Base-by-base conservation (phyloP, 169 alveolate species). In the Eimeria brunetti region DNA sequence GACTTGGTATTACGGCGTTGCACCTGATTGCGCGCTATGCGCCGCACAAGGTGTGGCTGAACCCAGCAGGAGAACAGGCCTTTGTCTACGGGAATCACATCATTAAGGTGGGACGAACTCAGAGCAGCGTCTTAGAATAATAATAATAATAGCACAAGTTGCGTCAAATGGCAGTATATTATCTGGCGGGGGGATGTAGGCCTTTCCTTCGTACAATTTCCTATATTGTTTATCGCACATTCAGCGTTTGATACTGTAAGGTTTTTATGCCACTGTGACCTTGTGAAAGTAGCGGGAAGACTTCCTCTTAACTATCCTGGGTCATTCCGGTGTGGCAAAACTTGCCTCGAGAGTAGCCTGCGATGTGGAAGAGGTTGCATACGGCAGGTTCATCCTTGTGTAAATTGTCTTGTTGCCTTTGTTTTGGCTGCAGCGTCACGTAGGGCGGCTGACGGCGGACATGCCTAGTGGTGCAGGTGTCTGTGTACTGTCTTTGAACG, bases 71-170 rank as follows among this genome's bases (percentile, higher is more conserved):
- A 46, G 99, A 98, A 91, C 98, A 99, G 96, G 97, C 98, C 81
- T 99, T 91, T 96, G 97, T 98, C 81, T 99, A 99, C 97, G 99
- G 99, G 56, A 98, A 99, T 96, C 99, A 99, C 96, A 98, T 98
- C 38, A 97, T 98, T 46, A 99, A 98, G 97, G 97, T 95, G 58
- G 60, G 95, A 38, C n/a, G 7, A 73, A 20, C 18, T 38, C 51
- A 73, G 56, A 20, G 22, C 83, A 0, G 83, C 51, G 2, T 36
- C 5, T 18, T 16, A n/a, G n/a, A n/a, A n/a, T n/a, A n/a, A n/a
- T n/a, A n/a, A n/a, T 0, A 38, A 73, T 3, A 27, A 73, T 38
- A 14, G 33, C 11, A 16, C 22, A 69, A 69, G 51, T 2, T 51
- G 51, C 80, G 38, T 51, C 9, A 69, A 69, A 69, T 64, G 75